Percentiles rank a stretch among this genome's conserved stretches.
Conservation (phyloP, 805 yeast genomes). For the Komagataella kurtzmanii region DNA sequence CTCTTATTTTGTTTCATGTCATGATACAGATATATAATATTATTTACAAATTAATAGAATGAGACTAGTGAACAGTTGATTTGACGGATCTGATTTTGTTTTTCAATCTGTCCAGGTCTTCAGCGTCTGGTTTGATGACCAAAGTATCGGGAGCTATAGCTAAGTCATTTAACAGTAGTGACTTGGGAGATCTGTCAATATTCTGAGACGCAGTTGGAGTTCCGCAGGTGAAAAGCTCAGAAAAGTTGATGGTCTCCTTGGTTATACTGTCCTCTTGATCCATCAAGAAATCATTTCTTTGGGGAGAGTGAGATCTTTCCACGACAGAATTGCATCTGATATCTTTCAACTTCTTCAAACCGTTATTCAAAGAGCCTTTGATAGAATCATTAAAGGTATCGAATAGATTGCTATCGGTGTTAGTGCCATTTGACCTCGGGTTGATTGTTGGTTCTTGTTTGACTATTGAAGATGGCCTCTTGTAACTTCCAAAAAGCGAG, state of each 20-base stretch:
- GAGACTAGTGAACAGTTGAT: neutral
- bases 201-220: neutral
- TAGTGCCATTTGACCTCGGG: neutral
- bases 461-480: neutral
- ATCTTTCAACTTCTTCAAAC: conserved; percentile 10
- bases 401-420: conserved; percentile 7
- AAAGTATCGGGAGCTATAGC: neutral
- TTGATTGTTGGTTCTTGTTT: neutral
- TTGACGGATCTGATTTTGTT: conserved; percentile 6
- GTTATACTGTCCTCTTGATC: neutral
- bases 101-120: conserved; percentile 18
- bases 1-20: neutral
- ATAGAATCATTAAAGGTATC: conserved; percentile 14
- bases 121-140: neutral
- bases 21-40: neutral
- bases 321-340: neutral
- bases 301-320: neutral
- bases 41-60: neutral
- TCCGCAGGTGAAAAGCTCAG: neutral
- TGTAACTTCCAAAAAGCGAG: neutral
- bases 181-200: neutral
- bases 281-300: neutral
- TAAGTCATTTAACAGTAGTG: neutral
- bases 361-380: conserved; percentile 12
- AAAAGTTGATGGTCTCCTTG: neutral